Conservation (phyloP, 176 grass and related monocot genomes). For the Eleusine indica region DNA sequence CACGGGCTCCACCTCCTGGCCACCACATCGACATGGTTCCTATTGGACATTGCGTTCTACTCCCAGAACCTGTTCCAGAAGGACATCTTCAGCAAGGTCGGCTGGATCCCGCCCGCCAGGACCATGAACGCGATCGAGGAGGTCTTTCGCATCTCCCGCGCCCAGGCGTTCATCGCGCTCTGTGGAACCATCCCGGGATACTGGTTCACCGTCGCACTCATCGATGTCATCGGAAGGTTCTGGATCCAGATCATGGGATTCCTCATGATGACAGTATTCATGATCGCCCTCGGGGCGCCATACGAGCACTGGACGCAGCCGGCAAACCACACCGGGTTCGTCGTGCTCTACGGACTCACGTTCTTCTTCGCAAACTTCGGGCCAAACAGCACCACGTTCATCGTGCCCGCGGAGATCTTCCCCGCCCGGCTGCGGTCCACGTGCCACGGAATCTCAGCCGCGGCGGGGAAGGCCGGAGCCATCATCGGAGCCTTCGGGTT, state of each 20-base stretch:
- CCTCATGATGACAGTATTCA: conserved; percentile 35
- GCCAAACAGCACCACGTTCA: conserved; percentile 49
- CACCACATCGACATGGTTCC: conserved; percentile 37
- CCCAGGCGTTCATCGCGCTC: conserved; percentile 37
- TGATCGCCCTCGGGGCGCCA: conserved; percentile 15
- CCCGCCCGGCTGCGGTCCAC: conserved; percentile 16
- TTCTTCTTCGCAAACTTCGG: conserved; percentile 57
- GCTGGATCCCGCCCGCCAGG: conserved; percentile 10
- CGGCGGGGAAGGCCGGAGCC: conserved; percentile 28
- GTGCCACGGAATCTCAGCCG: conserved; percentile 41
- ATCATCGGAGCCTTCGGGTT: conserved; percentile 41
- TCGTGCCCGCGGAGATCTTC: conserved; percentile 51
- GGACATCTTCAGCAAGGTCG: conserved; percentile 24
- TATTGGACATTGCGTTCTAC: conserved; percentile 43
- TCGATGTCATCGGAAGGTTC: conserved; percentile 36
- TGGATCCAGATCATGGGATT: conserved; percentile 38
- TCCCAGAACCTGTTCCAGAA: conserved; percentile 42
- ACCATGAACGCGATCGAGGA: conserved; percentile 41
- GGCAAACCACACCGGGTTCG: conserved; percentile 2
- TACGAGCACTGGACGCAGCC: conserved; percentile 30
- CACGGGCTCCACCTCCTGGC: conserved; percentile 40
- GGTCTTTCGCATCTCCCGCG: conserved; percentile 19
- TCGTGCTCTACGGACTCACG: conserved; percentile 31
- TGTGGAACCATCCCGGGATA: conserved; percentile 41
- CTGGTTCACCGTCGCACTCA: conserved; percentile 35